Conservation (phyloP, 768 basidiomycete species). For the Mycena metata region DNA sequence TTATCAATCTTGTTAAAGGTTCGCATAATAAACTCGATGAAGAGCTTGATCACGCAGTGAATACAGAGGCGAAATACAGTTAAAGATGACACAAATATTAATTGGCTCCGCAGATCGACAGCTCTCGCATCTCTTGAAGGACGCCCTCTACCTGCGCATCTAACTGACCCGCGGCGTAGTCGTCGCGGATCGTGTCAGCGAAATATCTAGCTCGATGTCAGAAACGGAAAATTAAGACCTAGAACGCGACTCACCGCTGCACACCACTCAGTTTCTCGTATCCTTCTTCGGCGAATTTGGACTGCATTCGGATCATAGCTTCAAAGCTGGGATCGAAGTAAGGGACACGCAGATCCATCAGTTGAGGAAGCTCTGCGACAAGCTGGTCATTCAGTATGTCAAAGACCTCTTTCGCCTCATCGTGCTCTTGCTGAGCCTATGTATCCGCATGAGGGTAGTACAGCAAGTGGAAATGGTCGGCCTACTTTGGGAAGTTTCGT, state of each 20-base stretch:
- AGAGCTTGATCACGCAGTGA: conserved; percentile 7
- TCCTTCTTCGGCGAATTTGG: conserved; percentile 97
- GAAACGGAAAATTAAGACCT: conserved; percentile 14
- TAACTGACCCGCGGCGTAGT: conserved; percentile 96
- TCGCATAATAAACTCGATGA: conserved; percentile 1
- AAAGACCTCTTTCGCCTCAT: conserved; percentile 95
- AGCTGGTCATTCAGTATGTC: conserved; percentile 94
- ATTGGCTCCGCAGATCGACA: conserved; percentile 90
- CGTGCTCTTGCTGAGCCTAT: conserved; percentile 95
- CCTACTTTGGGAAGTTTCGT: conserved; percentile 88
- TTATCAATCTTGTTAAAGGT: conserved; percentile 1
- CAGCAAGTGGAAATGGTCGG: conserved; percentile 2
- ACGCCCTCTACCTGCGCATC: conserved; percentile 99
- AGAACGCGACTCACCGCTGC: conserved; percentile 70
- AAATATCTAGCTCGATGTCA: conserved; percentile 74
- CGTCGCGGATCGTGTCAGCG: conserved; percentile 89
- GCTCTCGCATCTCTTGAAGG: conserved; percentile 96
- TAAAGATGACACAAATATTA: conserved; percentile 33
- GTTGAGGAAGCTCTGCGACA: conserved; percentile 89
- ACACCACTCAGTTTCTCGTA: conserved; percentile 97
- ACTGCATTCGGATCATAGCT: conserved; percentile 98
- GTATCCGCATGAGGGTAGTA: not conserved
- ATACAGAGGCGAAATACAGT: conserved; percentile 24
- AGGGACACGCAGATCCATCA: conserved; percentile 95
- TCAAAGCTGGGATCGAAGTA: conserved; percentile 99